Evolutionary conservation across 2,329 filamentous ascomycete genomes (phyloP).

Genomic region (Monosporascus ibericus): DNA sequence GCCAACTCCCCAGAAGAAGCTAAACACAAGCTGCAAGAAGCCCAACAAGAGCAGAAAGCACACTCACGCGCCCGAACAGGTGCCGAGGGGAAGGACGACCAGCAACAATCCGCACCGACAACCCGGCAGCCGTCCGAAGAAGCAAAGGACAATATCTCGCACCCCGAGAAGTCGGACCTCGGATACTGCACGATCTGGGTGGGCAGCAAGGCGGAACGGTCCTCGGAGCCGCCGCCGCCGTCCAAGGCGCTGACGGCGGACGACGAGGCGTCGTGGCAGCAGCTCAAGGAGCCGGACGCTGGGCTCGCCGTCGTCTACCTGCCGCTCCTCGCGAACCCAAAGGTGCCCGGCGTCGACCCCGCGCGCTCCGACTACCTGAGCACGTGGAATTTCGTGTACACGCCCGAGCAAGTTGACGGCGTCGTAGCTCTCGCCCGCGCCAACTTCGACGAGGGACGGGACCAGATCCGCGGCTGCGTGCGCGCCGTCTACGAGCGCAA

Average conservation of each 20-base stretch:
- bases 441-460: conserved; percentile 79
- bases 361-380: conserved; percentile 78
- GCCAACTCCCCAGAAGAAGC: conserved; percentile 54
- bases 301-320: conserved; percentile 89
- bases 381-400: conserved; percentile 98
- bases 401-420: conserved; percentile 78
- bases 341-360: conserved; percentile 76
- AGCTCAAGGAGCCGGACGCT: conserved; percentile 68
- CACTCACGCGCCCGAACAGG: conserved; percentile 33
- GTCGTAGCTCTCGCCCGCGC: conserved; percentile 76
- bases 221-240: conserved; percentile 44
- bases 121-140: conserved; percentile 23
- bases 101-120: conserved; percentile 6
- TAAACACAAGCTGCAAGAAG: conserved; percentile 56
- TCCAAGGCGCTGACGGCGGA: conserved; percentile 49
- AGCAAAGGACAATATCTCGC: conserved; percentile 34
- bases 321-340: conserved; percentile 77
- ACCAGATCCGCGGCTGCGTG: conserved; percentile 71
- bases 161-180: conserved; percentile 53
- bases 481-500: conserved; percentile 90
- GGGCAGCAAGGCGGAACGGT: conserved; percentile 71
- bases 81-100: conserved; percentile 9
- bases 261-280: conserved; percentile 51
- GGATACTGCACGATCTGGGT: conserved; percentile 96
- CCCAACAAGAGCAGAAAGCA: conserved; percentile 32